Evolutionary conservation across 1,284 basidiomycete genomes (phyloP).

Genomic region (Cryptococcus sp.): DNA sequence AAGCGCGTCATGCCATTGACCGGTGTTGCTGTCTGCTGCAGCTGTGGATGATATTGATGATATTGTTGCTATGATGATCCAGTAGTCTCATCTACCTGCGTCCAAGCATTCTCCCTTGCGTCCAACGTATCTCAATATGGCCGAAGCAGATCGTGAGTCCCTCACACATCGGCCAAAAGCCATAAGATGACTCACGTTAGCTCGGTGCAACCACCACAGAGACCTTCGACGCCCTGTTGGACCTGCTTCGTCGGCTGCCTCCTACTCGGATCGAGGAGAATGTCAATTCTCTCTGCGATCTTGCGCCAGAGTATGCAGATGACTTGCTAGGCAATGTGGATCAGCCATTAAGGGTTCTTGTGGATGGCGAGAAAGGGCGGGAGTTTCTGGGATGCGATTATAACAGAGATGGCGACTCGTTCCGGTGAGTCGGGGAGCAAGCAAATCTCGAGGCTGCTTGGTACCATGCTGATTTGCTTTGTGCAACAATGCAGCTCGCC

Average conservation of each 20-base stretch:
- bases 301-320: slow-evolving; percentile 93
- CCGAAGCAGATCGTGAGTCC: slow-evolving; percentile 28
- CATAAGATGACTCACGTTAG: background rate
- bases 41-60: background rate
- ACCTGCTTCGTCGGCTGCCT: slow-evolving; percentile 92
- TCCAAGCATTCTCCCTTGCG: too few species aligned
- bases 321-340: slow-evolving; percentile 94
- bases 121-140: slow-evolving; percentile 11
- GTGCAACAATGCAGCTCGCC: slow-evolving; percentile 68
- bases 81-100: too few species aligned
- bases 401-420: slow-evolving; percentile 94
- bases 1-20: too few species aligned
- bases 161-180: background rate
- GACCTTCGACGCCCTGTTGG: slow-evolving; percentile 79
- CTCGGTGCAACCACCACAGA: slow-evolving; percentile 2
- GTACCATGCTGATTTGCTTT: background rate
- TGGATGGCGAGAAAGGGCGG: slow-evolving; percentile 69
- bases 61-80: background rate
- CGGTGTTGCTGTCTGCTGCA: too few species aligned
- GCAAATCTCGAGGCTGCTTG: background rate
- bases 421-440: slow-evolving; percentile 63
- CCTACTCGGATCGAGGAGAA: slow-evolving; percentile 90
- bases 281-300: slow-evolving; percentile 74
- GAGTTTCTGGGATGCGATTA: slow-evolving; percentile 97
- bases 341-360: slow-evolving; percentile 82